Conservation (phyloP, 768 basidiomycete species). For the Xerocomus spinulosus region DNA sequence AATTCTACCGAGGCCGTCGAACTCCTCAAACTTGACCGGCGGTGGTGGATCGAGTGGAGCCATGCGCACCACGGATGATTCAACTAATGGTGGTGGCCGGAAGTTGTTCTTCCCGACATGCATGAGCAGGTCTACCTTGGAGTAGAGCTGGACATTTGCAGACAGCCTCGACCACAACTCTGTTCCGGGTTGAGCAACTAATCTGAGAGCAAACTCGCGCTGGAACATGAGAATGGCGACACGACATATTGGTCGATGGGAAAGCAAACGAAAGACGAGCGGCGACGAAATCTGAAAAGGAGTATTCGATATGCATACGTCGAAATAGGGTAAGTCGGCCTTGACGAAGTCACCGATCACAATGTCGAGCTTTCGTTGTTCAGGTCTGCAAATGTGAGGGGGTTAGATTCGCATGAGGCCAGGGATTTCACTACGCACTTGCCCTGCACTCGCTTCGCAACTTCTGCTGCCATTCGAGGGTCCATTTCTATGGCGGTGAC, state of each 20-base stretch:
- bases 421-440: slow-evolving; percentile 60
- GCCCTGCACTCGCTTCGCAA: slow-evolving; percentile 95
- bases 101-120: slow-evolving; percentile 97
- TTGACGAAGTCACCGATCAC: slow-evolving; percentile 98
- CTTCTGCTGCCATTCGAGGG: slow-evolving; percentile 97
- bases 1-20: slow-evolving; percentile 91
- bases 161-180: slow-evolving; percentile 90
- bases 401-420: neutral
- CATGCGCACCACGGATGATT: slow-evolving; percentile 87
- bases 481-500: slow-evolving; percentile 97
- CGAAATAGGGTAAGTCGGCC: slow-evolving; percentile 96
- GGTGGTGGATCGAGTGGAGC: slow-evolving; percentile 94
- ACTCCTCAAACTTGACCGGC: slow-evolving; percentile 93
- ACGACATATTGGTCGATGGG: slow-evolving; percentile 91
- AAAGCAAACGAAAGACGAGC: slow-evolving; percentile 93
- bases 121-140: slow-evolving; percentile 94
- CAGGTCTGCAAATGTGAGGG: slow-evolving; percentile 54
- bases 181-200: slow-evolving; percentile 81
- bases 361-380: slow-evolving; percentile 91
- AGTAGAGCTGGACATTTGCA: slow-evolving; percentile 96
- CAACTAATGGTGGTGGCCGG: slow-evolving; percentile 91
- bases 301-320: slow-evolving; percentile 98
- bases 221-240: slow-evolving; percentile 99
- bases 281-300: slow-evolving; percentile 99
- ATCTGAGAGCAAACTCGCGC: slow-evolving; percentile 92